Conservation (phyloP, 352 stramenopile genomes). For the Stramenopiles sp. region DNA sequence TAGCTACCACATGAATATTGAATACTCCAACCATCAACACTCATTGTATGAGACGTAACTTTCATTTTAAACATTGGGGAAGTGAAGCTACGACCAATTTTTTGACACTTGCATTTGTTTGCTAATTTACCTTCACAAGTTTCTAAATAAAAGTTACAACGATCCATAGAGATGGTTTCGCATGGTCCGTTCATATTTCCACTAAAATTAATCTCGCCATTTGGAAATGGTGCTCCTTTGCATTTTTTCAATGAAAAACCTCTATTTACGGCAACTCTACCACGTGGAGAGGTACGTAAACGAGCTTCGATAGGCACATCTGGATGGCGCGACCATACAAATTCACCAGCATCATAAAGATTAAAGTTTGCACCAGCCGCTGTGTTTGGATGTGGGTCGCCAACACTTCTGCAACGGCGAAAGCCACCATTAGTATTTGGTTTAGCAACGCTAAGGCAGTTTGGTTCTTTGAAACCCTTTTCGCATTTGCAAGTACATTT, state of each 20-base stretch:
- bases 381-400: conserved; percentile 7
- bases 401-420: neutral
- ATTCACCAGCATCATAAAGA: conserved; percentile 7
- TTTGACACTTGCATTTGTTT: conserved; percentile 1
- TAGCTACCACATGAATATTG: conserved; percentile 3
- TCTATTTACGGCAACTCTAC: conserved; percentile 5
- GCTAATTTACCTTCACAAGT: neutral
- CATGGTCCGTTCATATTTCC: conserved; percentile 2
- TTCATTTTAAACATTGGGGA: neutral
- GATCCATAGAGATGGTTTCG: conserved; percentile 1
- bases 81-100: conserved; percentile 8
- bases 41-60: neutral
- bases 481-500: conserved; percentile 7
- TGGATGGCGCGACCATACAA: conserved; percentile 3
- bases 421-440: conserved; percentile 4
- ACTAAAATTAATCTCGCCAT: neutral
- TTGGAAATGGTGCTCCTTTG: neutral
- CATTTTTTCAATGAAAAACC: conserved; percentile 4
- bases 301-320: neutral
- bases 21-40: neutral
- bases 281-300: neutral
- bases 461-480: neutral
- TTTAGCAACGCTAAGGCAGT: neutral
- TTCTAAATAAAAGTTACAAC: neutral
- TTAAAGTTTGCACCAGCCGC: conserved; percentile 1